Evolutionary conservation across 164 flowering plant species (phyloP), one percentile per base, ranked within the genome.

Genomic region (Cinnamomum chago): DNA sequence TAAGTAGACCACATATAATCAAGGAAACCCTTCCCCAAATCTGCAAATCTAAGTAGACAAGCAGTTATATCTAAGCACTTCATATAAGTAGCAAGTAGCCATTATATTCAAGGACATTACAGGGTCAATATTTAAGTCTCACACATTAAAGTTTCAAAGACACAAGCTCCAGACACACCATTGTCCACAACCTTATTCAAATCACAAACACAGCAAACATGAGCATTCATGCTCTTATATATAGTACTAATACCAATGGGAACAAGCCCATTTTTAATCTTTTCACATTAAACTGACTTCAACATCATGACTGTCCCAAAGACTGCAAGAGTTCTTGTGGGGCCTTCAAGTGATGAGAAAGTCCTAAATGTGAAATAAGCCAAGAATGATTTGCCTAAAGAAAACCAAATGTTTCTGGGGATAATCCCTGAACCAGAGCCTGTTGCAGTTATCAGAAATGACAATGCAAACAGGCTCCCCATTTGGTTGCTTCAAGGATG

Each of bases 361-460:
- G 50, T 66, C 80, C 85, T 77, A 82, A 83, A 40, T 40, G 47
- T 80, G 85, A 78, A 77, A 40, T 40, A 75, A 90, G 97, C 97
- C 97, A 92, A 92, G 92, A 78, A 92, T 88, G 97, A 88, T 5
- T 89, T 92, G 92, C 97, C 97, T 76, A 40, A 68, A 40, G 47
- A 75, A 86, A 82, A 81, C 92, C 90, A 84, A 81, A 82, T 79
- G 82, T 70, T 50, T 78, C 77, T 35, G 47, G 76, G 83, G 83
- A 67, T 76, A 22, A 76, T 76, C 83, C 78, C 73, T 24, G 23
- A 66, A 72, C 83, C 79, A 62, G 79, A 86, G 70, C 79, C 82
- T 72, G 71, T 67, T 65, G 73, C 76, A 62, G 12, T 20, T 40
- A 55, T 69, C 67, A 70, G 50, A 50, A 65, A 65, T 17, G 67